Evolutionary conservation across 768 basidiomycete species (phyloP).

Genomic region (Trametes gibbosa): DNA sequence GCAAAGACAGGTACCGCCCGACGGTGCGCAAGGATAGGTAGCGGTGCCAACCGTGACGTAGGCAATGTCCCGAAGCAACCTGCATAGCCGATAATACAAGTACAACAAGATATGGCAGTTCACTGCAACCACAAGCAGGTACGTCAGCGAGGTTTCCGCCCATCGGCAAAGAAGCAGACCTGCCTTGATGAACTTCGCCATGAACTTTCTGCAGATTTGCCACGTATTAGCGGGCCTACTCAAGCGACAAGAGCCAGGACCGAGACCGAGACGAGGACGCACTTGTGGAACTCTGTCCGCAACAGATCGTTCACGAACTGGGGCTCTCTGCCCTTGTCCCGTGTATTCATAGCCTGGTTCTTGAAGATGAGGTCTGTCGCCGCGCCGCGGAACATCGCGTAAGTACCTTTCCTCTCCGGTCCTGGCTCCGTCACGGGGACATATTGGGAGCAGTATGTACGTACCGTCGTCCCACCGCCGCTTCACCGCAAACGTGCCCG

Average conservation of each 20-base stretch:
- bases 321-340: slow-evolving; percentile 60
- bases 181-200: slow-evolving; percentile 89
- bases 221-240: slow-evolving; percentile 1
- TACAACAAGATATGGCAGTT: slow-evolving; percentile 3
- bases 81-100: background rate
- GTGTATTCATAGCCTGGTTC: slow-evolving; percentile 82
- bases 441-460: slow-evolving; percentile 21
- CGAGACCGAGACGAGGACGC: slow-evolving; percentile 28
- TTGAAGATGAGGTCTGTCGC: slow-evolving; percentile 93
- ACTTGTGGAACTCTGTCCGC: slow-evolving; percentile 93
- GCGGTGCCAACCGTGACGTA: background rate
- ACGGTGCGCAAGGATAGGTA: background rate
- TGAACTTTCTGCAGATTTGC: slow-evolving; percentile 66
- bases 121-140: background rate
- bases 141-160: background rate
- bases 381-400: background rate
- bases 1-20: background rate
- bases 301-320: slow-evolving; percentile 95
- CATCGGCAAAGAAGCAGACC: slow-evolving; percentile 2
- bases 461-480: slow-evolving; percentile 92
- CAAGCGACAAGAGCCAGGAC: background rate
- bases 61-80: background rate
- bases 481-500: slow-evolving; percentile 89
- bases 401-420: background rate
- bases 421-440: background rate